Evolutionary conservation across 129 eudicot genomes (phyloP).

Genomic region (sunflower (Helianthus annuus)): HanXRQr2.0-SUNRISE NC_035434.2:165816065-165816564

Average conservation of each 20-base stretch:
- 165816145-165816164: background rate
- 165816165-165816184: background rate
- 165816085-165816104: background rate
- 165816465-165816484: no score
- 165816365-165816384: background rate
- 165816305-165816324: background rate
- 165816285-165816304: background rate
- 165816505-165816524: no score
- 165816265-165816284: background rate
- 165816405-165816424: background rate
- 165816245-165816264: background rate
- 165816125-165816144: background rate
- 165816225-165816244: background rate
- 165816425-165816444: no score
- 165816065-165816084: conserved; percentile 2
- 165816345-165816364: background rate
- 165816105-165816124: background rate
- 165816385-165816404: background rate
- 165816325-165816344: background rate
- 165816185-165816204: background rate
- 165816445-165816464: no score
- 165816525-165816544: no score
- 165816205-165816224: background rate
- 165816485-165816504: no score
- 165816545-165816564: no score